A percentile compares a stretch with the other conserved stretches of the same genome.
Evolutionary conservation across 2,329 filamentous ascomycete species (phyloP).

Genomic region (Lachnellula hyalina): DNA sequence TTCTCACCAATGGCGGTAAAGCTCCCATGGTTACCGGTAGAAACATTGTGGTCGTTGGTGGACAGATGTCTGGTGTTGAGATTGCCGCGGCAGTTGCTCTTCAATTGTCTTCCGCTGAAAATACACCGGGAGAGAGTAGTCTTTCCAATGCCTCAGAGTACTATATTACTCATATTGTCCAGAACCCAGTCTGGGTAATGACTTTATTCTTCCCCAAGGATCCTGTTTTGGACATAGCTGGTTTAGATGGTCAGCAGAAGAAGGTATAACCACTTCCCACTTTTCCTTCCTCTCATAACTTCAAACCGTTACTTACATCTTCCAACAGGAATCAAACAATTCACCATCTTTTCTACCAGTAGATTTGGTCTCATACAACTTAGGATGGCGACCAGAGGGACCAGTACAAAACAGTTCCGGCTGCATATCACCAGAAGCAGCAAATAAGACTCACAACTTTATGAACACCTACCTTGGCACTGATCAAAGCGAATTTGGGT

Average conservation of each 20-base stretch:
- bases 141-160: slow-evolving; percentile 44
- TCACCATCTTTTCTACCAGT: slow-evolving; percentile 64
- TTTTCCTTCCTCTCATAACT: neutral
- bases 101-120: slow-evolving; percentile 59
- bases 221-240: slow-evolving; percentile 15
- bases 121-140: slow-evolving; percentile 43
- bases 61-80: slow-evolving; percentile 79
- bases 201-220: slow-evolving; percentile 43
- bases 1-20: slow-evolving; percentile 38
- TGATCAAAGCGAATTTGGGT: slow-evolving; percentile 45
- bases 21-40: slow-evolving; percentile 35
- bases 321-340: slow-evolving; percentile 27
- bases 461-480: slow-evolving; percentile 45
- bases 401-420: slow-evolving; percentile 60
- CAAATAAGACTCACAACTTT: slow-evolving; percentile 47
- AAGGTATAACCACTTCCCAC: slow-evolving; percentile 7
- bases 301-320: slow-evolving; percentile 29
- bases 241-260: slow-evolving; percentile 18
- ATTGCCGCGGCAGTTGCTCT: slow-evolving; percentile 67
- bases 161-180: slow-evolving; percentile 62
- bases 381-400: slow-evolving; percentile 52
- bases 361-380: slow-evolving; percentile 68
- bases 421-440: slow-evolving; percentile 54
- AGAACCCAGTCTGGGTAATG: slow-evolving; percentile 67
- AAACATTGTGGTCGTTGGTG: slow-evolving; percentile 70